A percentile compares a stretch with the other conserved stretches of the same genome.
Conservation (phyloP, 371 early-diverging fungal genomes). For the Actinomucor elegans region DNA sequence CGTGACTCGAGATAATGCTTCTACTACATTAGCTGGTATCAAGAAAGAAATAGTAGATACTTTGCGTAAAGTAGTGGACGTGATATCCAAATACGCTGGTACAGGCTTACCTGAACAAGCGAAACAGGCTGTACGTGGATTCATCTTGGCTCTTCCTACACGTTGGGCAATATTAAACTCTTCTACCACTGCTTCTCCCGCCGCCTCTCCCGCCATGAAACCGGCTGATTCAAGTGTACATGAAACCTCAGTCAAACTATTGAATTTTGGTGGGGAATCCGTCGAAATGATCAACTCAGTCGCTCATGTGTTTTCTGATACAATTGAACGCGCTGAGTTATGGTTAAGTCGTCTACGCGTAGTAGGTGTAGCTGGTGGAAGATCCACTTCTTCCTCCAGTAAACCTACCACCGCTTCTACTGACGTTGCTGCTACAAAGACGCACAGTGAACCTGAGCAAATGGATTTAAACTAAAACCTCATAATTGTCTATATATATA, state of each 20-base stretch:
- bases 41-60: slow-evolving; percentile 87
- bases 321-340: slow-evolving; percentile 79
- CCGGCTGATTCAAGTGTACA: slow-evolving; percentile 36
- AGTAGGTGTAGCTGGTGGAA: slow-evolving; percentile 24
- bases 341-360: slow-evolving; percentile 65
- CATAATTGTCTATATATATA: too few species aligned
- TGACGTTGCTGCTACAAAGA: background rate
- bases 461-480: slow-evolving; percentile 16
- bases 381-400: too few species aligned
- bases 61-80: slow-evolving; percentile 83
- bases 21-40: slow-evolving; percentile 54
- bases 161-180: slow-evolving; percentile 72
- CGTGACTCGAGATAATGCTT: slow-evolving; percentile 14
- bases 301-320: slow-evolving; percentile 77
- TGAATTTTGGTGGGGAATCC: slow-evolving; percentile 82
- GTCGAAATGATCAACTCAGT: slow-evolving; percentile 80
- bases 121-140: slow-evolving; percentile 76
- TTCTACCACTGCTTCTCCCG: slow-evolving; percentile 23
- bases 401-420: too few species aligned
- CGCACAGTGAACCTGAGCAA: background rate
- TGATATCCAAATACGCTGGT: slow-evolving; percentile 87
- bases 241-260: slow-evolving; percentile 46
- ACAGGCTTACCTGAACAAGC: slow-evolving; percentile 86
- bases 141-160: slow-evolving; percentile 85
- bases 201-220: slow-evolving; percentile 40